Conservation (phyloP, 768 basidiomycete species). For the Calocera cornea region DNA sequence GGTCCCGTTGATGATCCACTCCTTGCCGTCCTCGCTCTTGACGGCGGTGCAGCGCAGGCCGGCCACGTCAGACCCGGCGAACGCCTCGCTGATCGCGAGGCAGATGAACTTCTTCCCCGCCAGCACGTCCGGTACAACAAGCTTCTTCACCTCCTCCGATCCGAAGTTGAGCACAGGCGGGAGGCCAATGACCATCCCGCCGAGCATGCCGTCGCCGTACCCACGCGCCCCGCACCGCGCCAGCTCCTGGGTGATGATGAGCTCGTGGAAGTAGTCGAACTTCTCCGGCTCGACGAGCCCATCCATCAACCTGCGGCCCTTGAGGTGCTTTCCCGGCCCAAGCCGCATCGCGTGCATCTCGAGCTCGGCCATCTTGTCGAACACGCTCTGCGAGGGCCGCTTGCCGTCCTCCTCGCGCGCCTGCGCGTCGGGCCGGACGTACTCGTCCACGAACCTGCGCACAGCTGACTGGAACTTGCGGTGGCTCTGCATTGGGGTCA, state of each 20-base stretch:
- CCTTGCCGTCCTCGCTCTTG: constrained; percentile 59
- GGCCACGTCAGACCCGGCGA: constrained; percentile 69
- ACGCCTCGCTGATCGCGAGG: constrained; percentile 79
- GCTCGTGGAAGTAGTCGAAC: constrained; percentile 81
- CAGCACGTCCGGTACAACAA: constrained; percentile 23
- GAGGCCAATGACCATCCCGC: constrained; percentile 68
- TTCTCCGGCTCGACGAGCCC: constrained; percentile 62
- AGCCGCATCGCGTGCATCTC: constrained; percentile 82
- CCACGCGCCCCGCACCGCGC: constrained; percentile 55
- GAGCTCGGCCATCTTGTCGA: constrained; percentile 66
- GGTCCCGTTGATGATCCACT: constrained; percentile 73
- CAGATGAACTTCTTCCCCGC: constrained; percentile 65
- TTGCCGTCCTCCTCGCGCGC: constrained; percentile 82
- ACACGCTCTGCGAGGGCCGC: constrained; percentile 58
- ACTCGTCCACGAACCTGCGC: constrained; percentile 53
- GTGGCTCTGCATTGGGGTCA: constrained; percentile 37
- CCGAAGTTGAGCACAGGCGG: constrained; percentile 80
- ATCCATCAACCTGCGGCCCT: constrained; percentile 61
- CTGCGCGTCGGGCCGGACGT: constrained; percentile 38
- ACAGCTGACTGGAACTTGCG: constrained; percentile 45
- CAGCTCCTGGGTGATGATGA: constrained; percentile 60
- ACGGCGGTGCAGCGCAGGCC: constrained; percentile 60
- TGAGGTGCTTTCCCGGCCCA: constrained; percentile 78
- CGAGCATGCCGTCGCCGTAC: constrained; percentile 61
- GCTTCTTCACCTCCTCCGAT: constrained; percentile 35